These are phyloP conservation scores for Crithidia acanthocephali DNA, from an alignment of 208 protist species.

Conservation along the genomic window DNA sequence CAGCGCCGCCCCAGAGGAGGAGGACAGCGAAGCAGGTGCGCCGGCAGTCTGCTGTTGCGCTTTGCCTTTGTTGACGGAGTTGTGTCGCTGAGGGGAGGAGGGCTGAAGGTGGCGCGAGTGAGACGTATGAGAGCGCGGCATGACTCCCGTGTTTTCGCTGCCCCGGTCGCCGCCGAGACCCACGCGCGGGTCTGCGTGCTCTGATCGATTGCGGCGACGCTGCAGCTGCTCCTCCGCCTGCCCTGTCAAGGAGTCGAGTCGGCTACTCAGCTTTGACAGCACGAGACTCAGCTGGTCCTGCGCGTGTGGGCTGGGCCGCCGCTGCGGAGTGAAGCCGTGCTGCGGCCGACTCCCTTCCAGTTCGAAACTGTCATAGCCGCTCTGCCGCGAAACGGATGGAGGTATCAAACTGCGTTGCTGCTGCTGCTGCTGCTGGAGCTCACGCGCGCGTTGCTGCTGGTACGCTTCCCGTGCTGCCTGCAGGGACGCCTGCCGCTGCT, in stretches of 20 bases:
- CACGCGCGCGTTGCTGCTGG: constrained; percentile 20
- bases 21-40: not conserved
- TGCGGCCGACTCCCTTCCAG: not conserved
- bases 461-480: constrained; percentile 36
- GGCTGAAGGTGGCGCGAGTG: not conserved
- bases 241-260: constrained; percentile 10
- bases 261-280: constrained; percentile 13
- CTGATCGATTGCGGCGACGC: not conserved
- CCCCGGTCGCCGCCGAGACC: not conserved
- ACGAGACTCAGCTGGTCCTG: constrained; percentile 12
- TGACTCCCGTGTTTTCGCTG: not conserved
- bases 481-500: constrained; percentile 41
- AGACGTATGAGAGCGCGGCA: not conserved
- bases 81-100: not conserved
- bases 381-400: not conserved
- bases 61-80: not conserved
- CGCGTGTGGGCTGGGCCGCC: not conserved
- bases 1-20: not conserved
- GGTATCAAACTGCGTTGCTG: constrained; percentile 1
- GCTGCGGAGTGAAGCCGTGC: not conserved
- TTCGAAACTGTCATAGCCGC: not conserved
- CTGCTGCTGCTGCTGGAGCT: constrained; percentile 21
- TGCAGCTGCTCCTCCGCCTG: constrained; percentile 15
- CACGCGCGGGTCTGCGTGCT: not conserved
- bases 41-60: not conserved